Evolutionary conservation across 345 rosid species (phyloP).

Genomic region (Populus euphratica): DNA sequence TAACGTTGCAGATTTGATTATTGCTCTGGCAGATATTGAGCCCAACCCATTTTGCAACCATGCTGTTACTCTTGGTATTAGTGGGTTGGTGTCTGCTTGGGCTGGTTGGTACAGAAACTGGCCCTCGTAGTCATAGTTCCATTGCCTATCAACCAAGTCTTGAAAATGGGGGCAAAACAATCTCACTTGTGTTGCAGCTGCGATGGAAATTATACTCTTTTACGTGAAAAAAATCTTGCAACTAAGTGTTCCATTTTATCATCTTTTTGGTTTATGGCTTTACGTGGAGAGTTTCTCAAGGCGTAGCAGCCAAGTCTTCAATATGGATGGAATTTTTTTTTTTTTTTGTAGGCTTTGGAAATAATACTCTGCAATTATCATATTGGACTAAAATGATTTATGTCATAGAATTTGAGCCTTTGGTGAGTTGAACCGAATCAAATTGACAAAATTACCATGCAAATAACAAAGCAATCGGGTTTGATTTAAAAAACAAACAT

Average conservation of each 20-base stretch:
- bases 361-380: background rate
- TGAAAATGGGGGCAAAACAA: background rate
- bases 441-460: background rate
- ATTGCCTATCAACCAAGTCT: background rate
- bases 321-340: background rate
- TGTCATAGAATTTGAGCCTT: background rate
- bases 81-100: constrained; percentile 97
- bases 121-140: constrained; percentile 44
- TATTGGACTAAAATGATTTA: background rate
- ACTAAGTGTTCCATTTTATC: background rate
- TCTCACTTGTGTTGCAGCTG: background rate
- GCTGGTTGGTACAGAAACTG: constrained; percentile 98
- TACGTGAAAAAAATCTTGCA: background rate
- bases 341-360: background rate
- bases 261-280: too few relatives aligned
- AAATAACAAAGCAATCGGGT: background rate
- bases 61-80: constrained; percentile 63
- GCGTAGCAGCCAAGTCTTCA: background rate
- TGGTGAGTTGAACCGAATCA: background rate
- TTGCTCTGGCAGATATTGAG: constrained; percentile 75
- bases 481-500: too few relatives aligned
- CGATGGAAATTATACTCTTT: background rate
- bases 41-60: constrained; percentile 91
- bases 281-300: too few relatives aligned
- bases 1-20: constrained; percentile 79